Conservation (phyloP, 371 early-diverging fungal genomes). For the Actinomortierella ambigua region DNA sequence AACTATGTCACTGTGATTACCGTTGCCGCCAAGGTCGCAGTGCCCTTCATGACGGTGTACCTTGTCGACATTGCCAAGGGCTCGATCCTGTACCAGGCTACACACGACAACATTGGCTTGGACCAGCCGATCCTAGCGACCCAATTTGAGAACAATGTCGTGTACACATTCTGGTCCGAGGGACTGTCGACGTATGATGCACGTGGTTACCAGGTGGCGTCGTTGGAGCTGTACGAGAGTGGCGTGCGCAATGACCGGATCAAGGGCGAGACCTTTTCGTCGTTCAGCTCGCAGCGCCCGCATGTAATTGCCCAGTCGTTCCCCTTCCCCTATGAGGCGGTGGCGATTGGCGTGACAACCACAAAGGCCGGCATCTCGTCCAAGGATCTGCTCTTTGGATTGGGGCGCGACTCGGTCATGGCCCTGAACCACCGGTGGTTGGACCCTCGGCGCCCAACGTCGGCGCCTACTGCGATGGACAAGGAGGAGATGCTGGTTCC, state of each 20-base stretch:
- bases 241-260: slow-evolving; percentile 73
- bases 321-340: slow-evolving; percentile 71
- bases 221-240: slow-evolving; percentile 89
- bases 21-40: slow-evolving; percentile 30
- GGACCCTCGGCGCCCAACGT: slow-evolving; percentile 84
- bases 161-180: slow-evolving; percentile 89
- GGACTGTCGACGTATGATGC: slow-evolving; percentile 46
- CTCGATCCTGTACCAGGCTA: slow-evolving; percentile 70
- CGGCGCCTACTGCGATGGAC: slow-evolving; percentile 63
- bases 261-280: slow-evolving; percentile 73
- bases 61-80: slow-evolving; percentile 91
- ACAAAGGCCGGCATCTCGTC: slow-evolving; percentile 88
- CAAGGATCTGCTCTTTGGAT: slow-evolving; percentile 83
- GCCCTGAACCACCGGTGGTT: slow-evolving; percentile 79
- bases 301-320: slow-evolving; percentile 77
- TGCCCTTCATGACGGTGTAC: slow-evolving; percentile 60
- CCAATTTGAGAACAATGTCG: slow-evolving; percentile 88
- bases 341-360: slow-evolving; percentile 81
- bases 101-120: slow-evolving; percentile 69
- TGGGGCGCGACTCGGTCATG: slow-evolving; percentile 71
- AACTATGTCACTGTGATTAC: slow-evolving; percentile 79
- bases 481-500: slow-evolving; percentile 86
- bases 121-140: slow-evolving; percentile 57
- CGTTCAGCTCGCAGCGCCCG: slow-evolving; percentile 72
- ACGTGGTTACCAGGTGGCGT: slow-evolving; percentile 68